Evolutionary conservation across 805 yeast genomes (phyloP).

Genomic region (Kodamaea kaohsiungensis): DNA sequence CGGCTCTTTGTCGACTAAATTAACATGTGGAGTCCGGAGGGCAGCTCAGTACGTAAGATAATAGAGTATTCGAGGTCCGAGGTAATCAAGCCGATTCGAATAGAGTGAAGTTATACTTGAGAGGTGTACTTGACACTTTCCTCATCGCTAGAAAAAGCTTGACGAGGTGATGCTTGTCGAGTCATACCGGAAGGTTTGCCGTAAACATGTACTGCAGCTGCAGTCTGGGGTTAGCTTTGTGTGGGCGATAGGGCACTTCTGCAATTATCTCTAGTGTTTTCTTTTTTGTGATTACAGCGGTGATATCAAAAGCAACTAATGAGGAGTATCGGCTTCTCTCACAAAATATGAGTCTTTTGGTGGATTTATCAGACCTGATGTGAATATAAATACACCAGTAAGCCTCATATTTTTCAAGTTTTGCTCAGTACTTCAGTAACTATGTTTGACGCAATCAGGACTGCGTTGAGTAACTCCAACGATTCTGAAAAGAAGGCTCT

Average conservation of each 20-base stretch:
- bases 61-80: no score
- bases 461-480: slow-evolving; percentile 4
- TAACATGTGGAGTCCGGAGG: neutral
- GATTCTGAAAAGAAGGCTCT: slow-evolving; percentile 3
- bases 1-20: neutral
- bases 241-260: neutral
- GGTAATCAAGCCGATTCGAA: no score
- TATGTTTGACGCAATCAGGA: slow-evolving; percentile 6
- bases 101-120: no score
- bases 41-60: neutral
- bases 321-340: neutral
- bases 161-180: no score
- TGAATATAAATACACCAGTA: neutral
- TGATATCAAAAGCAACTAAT: neutral
- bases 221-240: neutral
- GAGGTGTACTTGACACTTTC: no score
- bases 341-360: neutral
- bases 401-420: neutral
- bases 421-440: neutral
- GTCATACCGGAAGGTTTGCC: no score
- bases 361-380: neutral
- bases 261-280: neutral
- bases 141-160: neutral
- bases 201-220: neutral
- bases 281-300: neutral